Conservation (phyloP, 176 grass and related monocot species). For the Eremochloa ophiuroides region DNA sequence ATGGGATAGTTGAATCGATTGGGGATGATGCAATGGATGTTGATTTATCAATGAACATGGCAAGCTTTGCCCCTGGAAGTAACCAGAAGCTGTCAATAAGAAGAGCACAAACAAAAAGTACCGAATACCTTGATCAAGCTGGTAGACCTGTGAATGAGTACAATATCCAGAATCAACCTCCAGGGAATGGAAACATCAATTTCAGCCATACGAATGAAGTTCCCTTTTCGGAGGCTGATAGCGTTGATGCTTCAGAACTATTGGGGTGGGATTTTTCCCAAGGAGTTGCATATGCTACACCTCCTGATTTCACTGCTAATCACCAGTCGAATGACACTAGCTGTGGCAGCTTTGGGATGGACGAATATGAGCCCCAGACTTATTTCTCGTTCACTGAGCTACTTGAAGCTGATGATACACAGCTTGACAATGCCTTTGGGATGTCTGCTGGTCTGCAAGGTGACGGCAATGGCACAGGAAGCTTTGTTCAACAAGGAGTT, state of each 20-base stretch:
- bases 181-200: conserved; percentile 36
- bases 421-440: conserved; percentile 49
- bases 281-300: conserved; percentile 31
- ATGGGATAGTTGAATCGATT: conserved; percentile 49
- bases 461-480: conserved; percentile 6
- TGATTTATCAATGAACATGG: conserved; percentile 35
- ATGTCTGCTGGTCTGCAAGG: conserved; percentile 28
- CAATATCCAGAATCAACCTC: conserved; percentile 27
- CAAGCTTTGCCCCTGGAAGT: conserved; percentile 19
- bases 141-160: conserved; percentile 16
- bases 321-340: conserved; percentile 40
- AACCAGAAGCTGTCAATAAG: conserved; percentile 81
- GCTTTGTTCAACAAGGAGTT: conserved; percentile 32
- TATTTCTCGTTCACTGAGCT: conserved; percentile 78
- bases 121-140: conserved; percentile 34
- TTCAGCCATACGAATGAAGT: conserved; percentile 34
- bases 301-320: conserved; percentile 23
- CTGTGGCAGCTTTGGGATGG: conserved; percentile 25
- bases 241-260: conserved; percentile 42
- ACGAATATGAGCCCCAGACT: conserved; percentile 65
- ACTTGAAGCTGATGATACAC: conserved; percentile 61
- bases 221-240: conserved; percentile 39
- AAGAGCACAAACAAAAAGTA: conserved; percentile 58
- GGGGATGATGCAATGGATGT: conserved; percentile 23
- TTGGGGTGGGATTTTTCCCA: conserved; percentile 52